Evolutionary conservation across 2,329 filamentous ascomycete species (phyloP).

Genomic region (Colletotrichum zoysiae): DNA sequence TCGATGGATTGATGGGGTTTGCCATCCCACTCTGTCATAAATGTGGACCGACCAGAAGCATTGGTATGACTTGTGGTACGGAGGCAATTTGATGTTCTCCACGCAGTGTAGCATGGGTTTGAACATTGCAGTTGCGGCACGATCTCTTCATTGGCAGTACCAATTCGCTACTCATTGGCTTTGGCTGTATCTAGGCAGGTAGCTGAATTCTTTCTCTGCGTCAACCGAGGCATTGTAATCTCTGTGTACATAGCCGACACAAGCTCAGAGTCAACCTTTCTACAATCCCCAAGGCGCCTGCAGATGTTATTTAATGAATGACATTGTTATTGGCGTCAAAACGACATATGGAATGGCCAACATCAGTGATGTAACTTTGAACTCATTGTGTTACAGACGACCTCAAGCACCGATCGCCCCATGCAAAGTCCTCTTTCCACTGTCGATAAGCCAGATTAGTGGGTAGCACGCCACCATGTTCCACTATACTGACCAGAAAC

Average conservation of each 20-base stretch:
- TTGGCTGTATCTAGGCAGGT: background rate
- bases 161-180: background rate
- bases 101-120: background rate
- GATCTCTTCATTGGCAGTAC: background rate
- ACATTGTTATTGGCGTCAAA: background rate
- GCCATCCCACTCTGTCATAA: slow-evolving; percentile 16
- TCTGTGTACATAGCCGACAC: background rate
- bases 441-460: background rate
- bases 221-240: background rate
- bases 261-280: background rate
- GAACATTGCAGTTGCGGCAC: background rate
- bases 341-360: background rate
- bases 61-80: background rate
- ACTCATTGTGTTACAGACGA: background rate
- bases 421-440: background rate
- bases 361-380: slow-evolving; percentile 8
- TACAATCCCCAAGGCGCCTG: background rate
- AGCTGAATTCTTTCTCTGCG: background rate
- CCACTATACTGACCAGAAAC: background rate
- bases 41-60: slow-evolving; percentile 23
- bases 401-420: background rate
- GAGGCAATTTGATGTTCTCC: background rate
- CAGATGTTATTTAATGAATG: background rate
- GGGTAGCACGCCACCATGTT: background rate
- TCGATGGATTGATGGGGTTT: slow-evolving; percentile 2